Conservation (phyloP, 2,329 filamentous ascomycete genomes). For the Cyphellophora europaea region DNA sequence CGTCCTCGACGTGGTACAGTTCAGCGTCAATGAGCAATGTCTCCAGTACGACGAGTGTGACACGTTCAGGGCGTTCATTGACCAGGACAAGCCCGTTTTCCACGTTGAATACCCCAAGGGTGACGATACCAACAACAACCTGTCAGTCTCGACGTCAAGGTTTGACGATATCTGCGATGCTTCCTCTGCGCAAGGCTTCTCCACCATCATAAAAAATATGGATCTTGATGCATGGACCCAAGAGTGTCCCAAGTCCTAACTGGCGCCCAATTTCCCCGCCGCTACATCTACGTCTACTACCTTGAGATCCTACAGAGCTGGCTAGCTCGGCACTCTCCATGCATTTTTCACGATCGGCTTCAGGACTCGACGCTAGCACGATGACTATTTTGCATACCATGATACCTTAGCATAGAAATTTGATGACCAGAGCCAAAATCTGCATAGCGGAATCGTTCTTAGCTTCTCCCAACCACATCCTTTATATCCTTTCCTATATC, state of each 20-base stretch:
- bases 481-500: no score
- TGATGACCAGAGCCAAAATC: no score
- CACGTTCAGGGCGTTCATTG: constrained; percentile 48
- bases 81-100: constrained; percentile 58
- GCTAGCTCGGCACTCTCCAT: no score
- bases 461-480: no score
- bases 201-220: constrained; percentile 58
- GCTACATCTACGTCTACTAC: no score
- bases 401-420: no score
- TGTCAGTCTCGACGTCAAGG: constrained; percentile 23
- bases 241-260: background rate
- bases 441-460: no score
- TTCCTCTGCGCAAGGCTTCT: constrained; percentile 42
- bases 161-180: constrained; percentile 39
- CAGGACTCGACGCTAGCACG: no score
- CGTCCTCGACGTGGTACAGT: constrained; percentile 47
- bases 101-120: constrained; percentile 61
- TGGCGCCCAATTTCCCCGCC: no score
- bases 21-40: constrained; percentile 64
- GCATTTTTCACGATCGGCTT: no score
- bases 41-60: constrained; percentile 51
- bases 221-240: constrained; percentile 35
- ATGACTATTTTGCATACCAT: no score
- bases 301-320: no score
- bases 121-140: constrained; percentile 28